phyloP scores from a whole-genome alignment of 148 eudicot genomes.

The Selenicereus undatus region DNA sequence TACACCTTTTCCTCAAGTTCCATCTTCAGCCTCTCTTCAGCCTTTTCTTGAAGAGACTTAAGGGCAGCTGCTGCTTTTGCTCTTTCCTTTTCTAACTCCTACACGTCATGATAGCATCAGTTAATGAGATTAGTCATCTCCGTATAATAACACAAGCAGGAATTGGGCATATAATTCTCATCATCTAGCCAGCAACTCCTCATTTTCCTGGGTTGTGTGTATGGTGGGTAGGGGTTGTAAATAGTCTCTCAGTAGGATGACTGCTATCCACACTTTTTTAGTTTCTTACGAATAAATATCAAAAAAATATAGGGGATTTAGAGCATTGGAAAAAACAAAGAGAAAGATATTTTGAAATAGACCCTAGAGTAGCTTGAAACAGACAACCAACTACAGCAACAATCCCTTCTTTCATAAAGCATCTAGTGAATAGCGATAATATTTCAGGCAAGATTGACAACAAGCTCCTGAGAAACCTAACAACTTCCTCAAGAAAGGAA shows the following conservation, averaged over 20 bases:
- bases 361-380: not conserved
- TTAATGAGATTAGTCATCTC: not conserved
- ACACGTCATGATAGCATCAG: constrained; percentile 17
- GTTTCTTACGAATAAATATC: not conserved
- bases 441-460: not conserved
- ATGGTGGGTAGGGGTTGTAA: not conserved
- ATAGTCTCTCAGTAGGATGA: not conserved
- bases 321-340: not conserved
- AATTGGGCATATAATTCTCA: not conserved
- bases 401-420: not conserved
- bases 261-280: not conserved
- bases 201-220: too few species aligned
- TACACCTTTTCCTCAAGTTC: constrained; percentile 88
- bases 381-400: too few species aligned
- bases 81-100: constrained; percentile 83
- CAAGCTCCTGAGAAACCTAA: not conserved
- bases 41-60: constrained; percentile 78
- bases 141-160: not conserved
- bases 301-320: not conserved
- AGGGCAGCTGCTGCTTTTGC: constrained; percentile 79
- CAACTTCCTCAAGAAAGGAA: not conserved
- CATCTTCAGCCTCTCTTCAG: constrained; percentile 59
- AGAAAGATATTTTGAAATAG: not conserved
- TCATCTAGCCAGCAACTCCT: not conserved
- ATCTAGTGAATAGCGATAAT: not conserved